Base-by-base conservation (phyloP, 495 filamentous ascomycete species). In the Podospora pseudoanserina region DNA sequence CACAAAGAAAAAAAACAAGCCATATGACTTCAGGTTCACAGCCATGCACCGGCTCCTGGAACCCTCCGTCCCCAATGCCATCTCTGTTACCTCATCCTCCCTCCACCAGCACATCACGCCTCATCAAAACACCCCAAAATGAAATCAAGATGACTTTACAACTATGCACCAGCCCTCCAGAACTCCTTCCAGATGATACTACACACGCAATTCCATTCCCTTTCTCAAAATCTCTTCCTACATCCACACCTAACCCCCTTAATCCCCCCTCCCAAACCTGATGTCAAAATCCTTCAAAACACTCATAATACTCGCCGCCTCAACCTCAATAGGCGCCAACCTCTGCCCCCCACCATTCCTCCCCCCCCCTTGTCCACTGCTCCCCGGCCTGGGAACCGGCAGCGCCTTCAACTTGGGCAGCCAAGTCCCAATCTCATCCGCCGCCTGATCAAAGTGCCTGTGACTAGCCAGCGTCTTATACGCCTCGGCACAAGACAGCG, bases 261-360 rank as follows among this genome's bases (percentile, higher is more conserved):
- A 77, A 60, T 74, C 67, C 9, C 77, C 77, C 64, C 73, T 75
- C 6, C 87, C 89, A 77, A 96, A 96, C 54, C 92, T 77, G 53
- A 91, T 85, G 74, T 96, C 92, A 74, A 96, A 92, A 66, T 89
- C 88, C 70, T 90, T 91, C 65, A 96, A 76, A 32, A 95, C 92
- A 54, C 88, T 88, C 89, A 94, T 93, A 28, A 96, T 91, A 75
- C 90, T 93, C 4, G 91, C 91, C 1, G 92, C 90, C 74, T 96
- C 92, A 9, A 96, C 88, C 74, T 94, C 90, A 70, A 92, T 87
- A 5, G 90, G 88, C 23, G 84, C 85, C 67, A 88, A 82, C 67
- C 77, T 75, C 39, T 74, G 64, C 27, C 77, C 65, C 4, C 57
- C 72, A 23, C 70, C 60, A 27, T 59, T 63, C 28, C 63, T 28